These are phyloP conservation scores for Coemansia sp. DNA, from an alignment of 192 early-diverging fungal species.

Conservation along the genomic window DNA sequence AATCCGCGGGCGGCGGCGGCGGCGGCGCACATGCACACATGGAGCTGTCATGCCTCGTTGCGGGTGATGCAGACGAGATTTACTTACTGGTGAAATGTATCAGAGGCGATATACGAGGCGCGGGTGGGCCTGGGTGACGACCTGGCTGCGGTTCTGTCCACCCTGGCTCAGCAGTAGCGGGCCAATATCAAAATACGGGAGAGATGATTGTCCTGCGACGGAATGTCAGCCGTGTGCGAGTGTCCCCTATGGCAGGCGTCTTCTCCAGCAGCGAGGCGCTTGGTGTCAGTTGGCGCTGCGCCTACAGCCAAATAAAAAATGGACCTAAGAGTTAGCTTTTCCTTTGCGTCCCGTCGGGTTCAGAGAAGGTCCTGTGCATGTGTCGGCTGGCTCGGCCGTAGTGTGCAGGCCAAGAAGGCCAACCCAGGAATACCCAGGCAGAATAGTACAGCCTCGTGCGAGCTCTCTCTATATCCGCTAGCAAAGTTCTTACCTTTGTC, in stretches of 20 bases:
- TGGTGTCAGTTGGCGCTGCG: no score
- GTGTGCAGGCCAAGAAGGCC: no score
- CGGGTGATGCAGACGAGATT: background rate
- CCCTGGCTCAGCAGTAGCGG: background rate
- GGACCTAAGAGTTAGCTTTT: no score
- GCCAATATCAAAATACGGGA: constrained; percentile 5
- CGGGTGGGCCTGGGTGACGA: background rate
- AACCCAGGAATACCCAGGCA: no score
- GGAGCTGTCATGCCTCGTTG: constrained; percentile 4
- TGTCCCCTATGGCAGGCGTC: background rate
- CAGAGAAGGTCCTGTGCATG: no score
- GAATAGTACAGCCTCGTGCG: no score
- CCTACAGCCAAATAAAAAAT: no score
- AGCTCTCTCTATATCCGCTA: no score
- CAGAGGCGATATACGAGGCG: no score
- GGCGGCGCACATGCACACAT: background rate
- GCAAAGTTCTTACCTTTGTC: background rate
- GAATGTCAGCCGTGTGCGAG: background rate
- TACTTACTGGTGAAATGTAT: background rate
- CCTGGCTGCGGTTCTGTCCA: background rate
- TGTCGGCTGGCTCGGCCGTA: no score
- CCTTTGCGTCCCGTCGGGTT: no score
- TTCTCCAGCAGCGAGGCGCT: background rate
- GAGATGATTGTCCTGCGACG: background rate
- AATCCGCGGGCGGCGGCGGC: background rate